Base-by-base conservation (phyloP, 2,329 filamentous ascomycete genomes). In the Seiridium unicorne region DNA sequence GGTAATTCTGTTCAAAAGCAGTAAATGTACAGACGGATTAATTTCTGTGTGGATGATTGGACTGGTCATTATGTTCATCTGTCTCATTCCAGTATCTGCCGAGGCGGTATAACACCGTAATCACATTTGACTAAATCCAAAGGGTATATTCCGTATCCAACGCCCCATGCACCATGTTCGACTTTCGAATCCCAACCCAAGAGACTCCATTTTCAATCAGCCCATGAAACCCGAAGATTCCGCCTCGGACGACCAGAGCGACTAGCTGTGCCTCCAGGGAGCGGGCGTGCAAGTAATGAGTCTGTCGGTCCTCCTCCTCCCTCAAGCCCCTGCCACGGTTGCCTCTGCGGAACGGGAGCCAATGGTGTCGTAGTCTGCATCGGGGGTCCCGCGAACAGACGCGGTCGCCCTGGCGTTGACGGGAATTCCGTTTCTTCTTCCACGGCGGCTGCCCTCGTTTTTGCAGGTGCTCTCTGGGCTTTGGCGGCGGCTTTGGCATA, bases 141-240 rank as follows among this genome's bases (percentile, higher is more conserved):
- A n/a, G 53, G 53, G 53, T 55, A 55, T 55, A 36, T 49, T 49
- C 26, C 26, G 36, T 55, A 35, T 55, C 40, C 40, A 55, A 42
- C 36, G 26, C 53, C 40, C 18, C 18, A 26, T 26, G 18, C 18
- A 26, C 18, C n/a, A 32, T 18, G 13, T 42, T 5, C 36, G 32
- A 35, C n/a, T 32, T 55, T 31, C 36, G 10, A 44, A 42, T 13
- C 10, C 36, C 18, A 8, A 44, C 53, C 40, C 53, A 3, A 42
- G 31, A 5, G 5, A n/a, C 3, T 46, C 13, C 11, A 44, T 36
- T 40, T 40, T 9, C 36, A 51, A 13, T 58, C 34, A 31, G 56
- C 71, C 71, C 71, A 73, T 8, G 70, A 73, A 2, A 73, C 71
- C 57, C 70, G 61, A 3, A 73, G 62, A 55, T 72, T 70, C 64